Base-by-base conservation (phyloP, 345 rosid species). In the Laguncularia racemosa region DNA sequence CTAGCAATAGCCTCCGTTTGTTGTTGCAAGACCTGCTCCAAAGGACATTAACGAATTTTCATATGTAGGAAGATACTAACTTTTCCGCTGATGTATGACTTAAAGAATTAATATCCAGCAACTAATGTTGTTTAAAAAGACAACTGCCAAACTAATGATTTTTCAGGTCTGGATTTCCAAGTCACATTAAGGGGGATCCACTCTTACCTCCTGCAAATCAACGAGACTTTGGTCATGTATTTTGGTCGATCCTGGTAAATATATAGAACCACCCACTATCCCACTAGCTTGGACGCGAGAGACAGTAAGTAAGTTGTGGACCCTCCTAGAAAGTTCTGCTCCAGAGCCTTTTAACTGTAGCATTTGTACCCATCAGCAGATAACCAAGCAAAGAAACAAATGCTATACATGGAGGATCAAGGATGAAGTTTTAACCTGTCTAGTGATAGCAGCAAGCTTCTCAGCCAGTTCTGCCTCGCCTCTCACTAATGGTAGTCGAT, bases 301-400 rank as follows among this genome's bases (percentile, higher is more conserved):
- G 40, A 84, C 56, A 0, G 79, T 72, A 14, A 87, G 92, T 58
- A 93, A 73, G 75, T 73, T 87, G 64, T 93, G 96, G 48, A 93
- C 96, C 76, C 96, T 85, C 80, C 95, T 78, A 3, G 95, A 85
- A 61, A 90, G 95, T 74, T 95, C 96, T 52, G 96, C 95, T 67
- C 97, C 96, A 40, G 96, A 79, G 69, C 99, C 97, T 84, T 83
- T 93, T 64, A 93, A 75, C 99, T 90, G 89, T 61, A 57, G 44
- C 48, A 64, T 16, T 48, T 66, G 20, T 38, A 40, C 20, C 23
- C 48, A 45, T 12, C 53, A 26, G 59, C 52, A 58, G 28, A 53
- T 28, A 44, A 26, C 11, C 44, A 23, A 8, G 5, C 4, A 16
- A 54, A 51, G 20, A 20, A 23, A 18, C 20, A 14, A 44, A 38